These are phyloP conservation scores for Pneumocystis canis DNA, from an alignment of 1,139 yeast genomes.

Conservation along the genomic window DNA sequence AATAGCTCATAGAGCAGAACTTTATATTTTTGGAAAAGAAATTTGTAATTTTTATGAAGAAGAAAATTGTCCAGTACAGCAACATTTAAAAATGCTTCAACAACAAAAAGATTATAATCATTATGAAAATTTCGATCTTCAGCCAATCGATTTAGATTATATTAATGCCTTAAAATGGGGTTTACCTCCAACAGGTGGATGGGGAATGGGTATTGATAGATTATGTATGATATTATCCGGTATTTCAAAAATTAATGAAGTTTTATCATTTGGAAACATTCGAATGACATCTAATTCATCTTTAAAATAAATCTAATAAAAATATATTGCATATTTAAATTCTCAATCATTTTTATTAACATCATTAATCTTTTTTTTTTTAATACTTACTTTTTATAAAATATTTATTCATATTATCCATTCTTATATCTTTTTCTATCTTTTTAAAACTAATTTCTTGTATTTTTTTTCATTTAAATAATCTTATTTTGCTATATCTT, in stretches of 20 bases:
- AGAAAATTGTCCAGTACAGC: conserved; percentile 71
- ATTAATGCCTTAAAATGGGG: conserved; percentile 76
- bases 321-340: no score
- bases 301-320: no score
- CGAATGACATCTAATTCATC: background rate
- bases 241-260: conserved; percentile 56
- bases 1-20: conserved; percentile 62
- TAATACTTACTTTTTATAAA: background rate
- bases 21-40: conserved; percentile 68
- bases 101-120: conserved; percentile 97
- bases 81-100: conserved; percentile 92
- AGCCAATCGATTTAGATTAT: conserved; percentile 59
- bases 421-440: background rate
- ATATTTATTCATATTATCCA: background rate
- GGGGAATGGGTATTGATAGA: conserved; percentile 92
- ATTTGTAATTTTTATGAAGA: conserved; percentile 92
- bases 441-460: background rate
- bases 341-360: no score
- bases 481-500: no score
- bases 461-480: background rate
- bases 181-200: conserved; percentile 94
- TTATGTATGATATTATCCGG: conserved; percentile 65
- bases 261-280: conserved; percentile 53
- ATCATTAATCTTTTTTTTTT: no score
- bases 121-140: conserved; percentile 44